Base-by-base conservation (phyloP, 2,329 filamentous ascomycete species). In the Hymenotorrendiella dingleyae region DNA sequence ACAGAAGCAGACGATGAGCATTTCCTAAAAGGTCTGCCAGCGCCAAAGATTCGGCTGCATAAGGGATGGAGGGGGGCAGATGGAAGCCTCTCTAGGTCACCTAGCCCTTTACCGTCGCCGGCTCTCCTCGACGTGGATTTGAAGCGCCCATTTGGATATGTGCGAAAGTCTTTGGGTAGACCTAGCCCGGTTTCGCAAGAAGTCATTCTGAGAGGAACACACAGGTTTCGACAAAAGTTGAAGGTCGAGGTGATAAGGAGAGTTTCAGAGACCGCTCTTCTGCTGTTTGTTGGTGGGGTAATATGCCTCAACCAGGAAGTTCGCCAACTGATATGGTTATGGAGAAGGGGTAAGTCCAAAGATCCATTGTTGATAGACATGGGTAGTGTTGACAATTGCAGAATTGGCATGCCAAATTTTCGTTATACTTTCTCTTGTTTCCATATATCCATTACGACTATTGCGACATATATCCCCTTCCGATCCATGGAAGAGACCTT, bases 1-100 rank as follows among this genome's bases (percentile, higher is more conserved):
- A 94, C 90, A 14, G 91, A 97, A 62, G 91, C 91, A 28, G 91
- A 96, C 57, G 91, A 97, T 67, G 91, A 97, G 63, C 85, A 90
- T 50, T 82, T 91, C 54, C 71, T 95, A 43, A 93, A 84, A 62
- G 85, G 89, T 0, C 68, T 96, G 17, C 90, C 91, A 1, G 86
- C 90, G 3, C 86, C 90, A 2, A 82, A 74, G n/a, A 54, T 74
- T 7, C 76, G 80, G 47, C 72, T 79, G 23, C 82, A 85, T 60
- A 96, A 95, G 66, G 90, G 89, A 6, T 64, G 95, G 36, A 76
- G 84, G 46, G 82, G 77, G 45, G 65, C 63, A 45, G 72, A 77
- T 53, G 80, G 74, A 55, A 60, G 57, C 3, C 55, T 74, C 2
- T 82, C 79, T 0, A 73, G 73, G 6, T 59, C 68, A 3, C 73